Evolutionary conservation across 441 rosid genomes (phyloP), one percentile per base, ranked within the genome.

Genomic region (Capsella rubella): DNA sequence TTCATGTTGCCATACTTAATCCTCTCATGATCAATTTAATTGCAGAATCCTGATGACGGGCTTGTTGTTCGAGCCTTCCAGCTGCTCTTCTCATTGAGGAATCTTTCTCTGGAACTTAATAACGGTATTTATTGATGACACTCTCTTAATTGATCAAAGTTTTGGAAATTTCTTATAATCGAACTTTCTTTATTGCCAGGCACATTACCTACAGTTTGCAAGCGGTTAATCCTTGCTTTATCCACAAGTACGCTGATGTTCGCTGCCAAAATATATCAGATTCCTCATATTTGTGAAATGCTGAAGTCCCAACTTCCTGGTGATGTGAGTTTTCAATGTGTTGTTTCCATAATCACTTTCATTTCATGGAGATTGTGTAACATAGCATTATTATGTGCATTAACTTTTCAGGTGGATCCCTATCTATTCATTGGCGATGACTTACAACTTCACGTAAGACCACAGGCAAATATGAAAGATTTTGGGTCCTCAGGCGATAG

Each of bases 221-320:
- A 80, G 79, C 87, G 95, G 81, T 87, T 97, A 56, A 69, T 90
- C 49, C 69, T 91, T 54, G 79, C 81, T 21, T 71, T 89, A 50
- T 89, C 98, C 32, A 76, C 82, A 9, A 86, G 90, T 72, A 90
- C 87, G 87, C 75, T 96, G 79, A 90, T 91, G 94, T 90, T 89
- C 65, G 87, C 90, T 2, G 93, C 94, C 59, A 89, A 91, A 79
- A 78, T 86, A 77, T 90, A 81, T 83, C 90, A 91, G 62, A 84
- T 91, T 59, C 80, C 87, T 8, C 84, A 84, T 47, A 73, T 91
- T 71, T 79, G 18, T 14, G 87, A 90, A 72, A 79, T 87, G 40
- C 75, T 93, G 73, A 89, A 84, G 80, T 79, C 87, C 34, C 75
- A 82, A 57, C 67, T 89, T 47, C 85, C 87, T 2, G 68, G 31